Conservation (phyloP, 768 basidiomycete genomes). For the Pleurotus citrinopileatus region DNA sequence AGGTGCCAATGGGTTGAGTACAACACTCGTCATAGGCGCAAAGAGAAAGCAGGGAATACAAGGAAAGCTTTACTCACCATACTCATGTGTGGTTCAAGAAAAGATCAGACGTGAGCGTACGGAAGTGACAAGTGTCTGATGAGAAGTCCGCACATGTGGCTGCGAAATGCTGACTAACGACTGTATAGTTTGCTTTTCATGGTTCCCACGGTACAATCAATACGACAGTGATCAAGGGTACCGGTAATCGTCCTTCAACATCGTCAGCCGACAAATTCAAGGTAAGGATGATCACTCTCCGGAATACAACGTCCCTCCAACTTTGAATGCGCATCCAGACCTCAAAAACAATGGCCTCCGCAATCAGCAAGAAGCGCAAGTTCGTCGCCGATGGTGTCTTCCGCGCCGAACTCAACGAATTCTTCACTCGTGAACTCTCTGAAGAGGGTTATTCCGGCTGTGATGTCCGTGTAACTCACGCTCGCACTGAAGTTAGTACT, state of each 20-base stretch:
- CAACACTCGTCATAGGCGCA: constrained; percentile 78
- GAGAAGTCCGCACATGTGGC: constrained; percentile 2
- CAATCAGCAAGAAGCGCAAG: constrained; percentile 98
- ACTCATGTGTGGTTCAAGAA: neutral
- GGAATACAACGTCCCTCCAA: no score
- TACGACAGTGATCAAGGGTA: constrained; percentile 12
- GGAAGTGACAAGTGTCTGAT: no score
- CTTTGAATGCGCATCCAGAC: neutral
- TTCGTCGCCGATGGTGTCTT: constrained; percentile 98
- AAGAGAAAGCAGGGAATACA: constrained; percentile 15
- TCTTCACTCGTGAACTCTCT: constrained; percentile 96
- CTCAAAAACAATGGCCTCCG: constrained; percentile 68
- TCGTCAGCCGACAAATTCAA: constrained; percentile 26
- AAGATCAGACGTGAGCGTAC: constrained; percentile 9
- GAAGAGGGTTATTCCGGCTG: constrained; percentile 99
- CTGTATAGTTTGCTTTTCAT: constrained; percentile 30
- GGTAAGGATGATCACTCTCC: constrained; percentile 19
- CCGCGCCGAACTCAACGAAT: constrained; percentile 98
- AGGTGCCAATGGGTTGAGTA: constrained; percentile 81
- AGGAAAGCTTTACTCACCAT: constrained; percentile 22
- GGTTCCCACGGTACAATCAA: constrained; percentile 3
- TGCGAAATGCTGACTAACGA: constrained; percentile 21
- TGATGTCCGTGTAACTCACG: constrained; percentile 99
- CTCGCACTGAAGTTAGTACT: constrained; percentile 83
- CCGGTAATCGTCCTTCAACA: constrained; percentile 17